Percentiles rank a stretch among this genome's conserved stretches.
phyloP scores from a whole-genome alignment of 2,329 filamentous ascomycete species.

The Trichoderma atrobrunneum region DNA sequence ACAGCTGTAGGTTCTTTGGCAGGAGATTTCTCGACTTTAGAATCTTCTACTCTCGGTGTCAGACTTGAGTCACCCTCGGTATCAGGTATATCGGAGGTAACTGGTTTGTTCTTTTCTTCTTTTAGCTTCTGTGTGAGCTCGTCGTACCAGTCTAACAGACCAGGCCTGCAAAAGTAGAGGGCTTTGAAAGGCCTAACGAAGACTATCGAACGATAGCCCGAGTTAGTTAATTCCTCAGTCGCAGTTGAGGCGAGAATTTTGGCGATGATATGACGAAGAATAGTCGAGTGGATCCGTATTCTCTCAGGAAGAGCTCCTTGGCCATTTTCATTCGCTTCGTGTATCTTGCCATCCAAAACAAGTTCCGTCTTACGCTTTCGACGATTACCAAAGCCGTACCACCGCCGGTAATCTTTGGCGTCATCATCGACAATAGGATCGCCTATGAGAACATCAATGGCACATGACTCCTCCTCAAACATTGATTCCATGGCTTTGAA shows the following conservation, averaged over 20 bases:
- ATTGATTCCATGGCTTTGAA: neutral
- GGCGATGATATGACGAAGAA: neutral
- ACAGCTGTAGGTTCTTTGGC: neutral
- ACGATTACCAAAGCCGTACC: neutral
- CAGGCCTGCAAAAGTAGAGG: neutral
- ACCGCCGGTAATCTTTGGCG: neutral
- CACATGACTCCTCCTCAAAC: neutral
- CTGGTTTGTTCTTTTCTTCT: neutral
- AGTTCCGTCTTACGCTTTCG: neutral
- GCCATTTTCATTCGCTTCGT: neutral
- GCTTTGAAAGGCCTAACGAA: slow-evolving; percentile 11
- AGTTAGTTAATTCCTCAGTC: neutral
- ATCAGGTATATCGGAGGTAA: neutral
- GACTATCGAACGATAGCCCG: neutral
- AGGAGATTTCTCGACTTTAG: neutral
- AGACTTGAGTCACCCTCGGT: too few relatives aligned
- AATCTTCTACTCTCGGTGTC: neutral
- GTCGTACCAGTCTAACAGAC: neutral
- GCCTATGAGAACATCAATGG: neutral
- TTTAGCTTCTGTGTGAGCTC: slow-evolving; percentile 4
- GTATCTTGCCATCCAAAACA: neutral
- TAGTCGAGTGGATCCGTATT: neutral
- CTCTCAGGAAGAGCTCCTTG: neutral
- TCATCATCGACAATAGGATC: slow-evolving; percentile 4
- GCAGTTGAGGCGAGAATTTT: neutral